Percentiles rank a stretch among this genome's conserved stretches.
phyloP scores from a whole-genome alignment of 352 stramenopile species.

The Thraustochytrium striatum region DNA sequence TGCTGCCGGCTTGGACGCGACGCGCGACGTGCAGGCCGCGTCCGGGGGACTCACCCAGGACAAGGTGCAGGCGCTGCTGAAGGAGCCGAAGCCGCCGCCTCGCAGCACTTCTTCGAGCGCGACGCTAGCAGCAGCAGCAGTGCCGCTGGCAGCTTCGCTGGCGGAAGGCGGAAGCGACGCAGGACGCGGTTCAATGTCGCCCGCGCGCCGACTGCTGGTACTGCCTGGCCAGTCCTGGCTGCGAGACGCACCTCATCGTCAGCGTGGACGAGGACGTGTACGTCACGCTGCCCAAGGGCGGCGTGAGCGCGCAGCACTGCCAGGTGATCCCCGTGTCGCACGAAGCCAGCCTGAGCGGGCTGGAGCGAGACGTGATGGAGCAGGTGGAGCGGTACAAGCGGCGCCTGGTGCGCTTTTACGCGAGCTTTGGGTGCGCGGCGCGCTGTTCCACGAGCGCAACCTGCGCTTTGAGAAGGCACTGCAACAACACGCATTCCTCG shows the following conservation, averaged over 20 bases:
- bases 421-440: conserved; percentile 18
- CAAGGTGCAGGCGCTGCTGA: conserved; percentile 47
- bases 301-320: conserved; percentile 59
- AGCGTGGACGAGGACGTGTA: conserved; percentile 63
- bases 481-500: conserved; percentile 39
- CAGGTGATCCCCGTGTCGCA: conserved; percentile 68
- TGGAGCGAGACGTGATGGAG: not conserved
- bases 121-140: conserved; percentile 7
- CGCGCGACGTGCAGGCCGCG: not conserved
- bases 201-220: conserved; percentile 68
- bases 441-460: conserved; percentile 37
- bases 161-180: not conserved
- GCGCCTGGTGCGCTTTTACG: conserved; percentile 35
- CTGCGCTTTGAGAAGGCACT: conserved; percentile 16
- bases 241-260: conserved; percentile 69
- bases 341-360: conserved; percentile 43
- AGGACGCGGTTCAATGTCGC: conserved; percentile 51
- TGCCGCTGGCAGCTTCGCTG: not conserved
- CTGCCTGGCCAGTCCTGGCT: conserved; percentile 65
- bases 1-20: not conserved
- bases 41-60: conserved; percentile 46
- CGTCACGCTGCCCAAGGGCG: conserved; percentile 65
- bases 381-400: conserved; percentile 32
- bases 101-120: conserved; percentile 51
- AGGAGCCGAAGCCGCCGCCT: conserved; percentile 51